Evolutionary conservation across 225 moss, liverwort and hornwort species (phyloP).

Genomic region (Takakia lepidozioides): DNA sequence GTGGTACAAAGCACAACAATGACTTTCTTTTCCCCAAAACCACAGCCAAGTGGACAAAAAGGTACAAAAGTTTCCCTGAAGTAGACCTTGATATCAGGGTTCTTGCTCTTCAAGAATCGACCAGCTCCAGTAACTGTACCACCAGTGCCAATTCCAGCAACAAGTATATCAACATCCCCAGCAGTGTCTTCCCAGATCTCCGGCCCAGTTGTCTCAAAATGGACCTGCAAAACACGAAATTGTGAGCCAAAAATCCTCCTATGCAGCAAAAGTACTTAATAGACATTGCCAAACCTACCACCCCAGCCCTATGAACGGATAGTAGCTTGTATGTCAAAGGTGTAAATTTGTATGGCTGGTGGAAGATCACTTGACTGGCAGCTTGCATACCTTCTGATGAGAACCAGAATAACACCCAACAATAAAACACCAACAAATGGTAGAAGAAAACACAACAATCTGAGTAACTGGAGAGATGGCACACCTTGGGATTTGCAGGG

Average conservation of each 20-base stretch:
- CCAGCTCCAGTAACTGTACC: slow-evolving; percentile 28
- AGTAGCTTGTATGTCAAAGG: no score
- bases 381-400: no score
- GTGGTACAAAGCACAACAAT: not conserved
- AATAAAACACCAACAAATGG: no score
- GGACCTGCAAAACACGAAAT: slow-evolving; percentile 12
- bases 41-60: no score
- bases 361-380: no score
- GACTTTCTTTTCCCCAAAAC: no score
- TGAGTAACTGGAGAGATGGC: not conserved
- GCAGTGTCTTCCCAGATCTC: slow-evolving; percentile 42
- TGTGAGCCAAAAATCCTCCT: no score
- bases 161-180: slow-evolving; percentile 27
- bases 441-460: not conserved
- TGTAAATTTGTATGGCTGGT: no score
- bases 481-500: slow-evolving; percentile 29
- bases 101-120: slow-evolving; percentile 24
- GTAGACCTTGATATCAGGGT: slow-evolving; percentile 19
- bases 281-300: slow-evolving; percentile 1
- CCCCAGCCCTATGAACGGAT: no score
- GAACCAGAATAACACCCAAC: not conserved
- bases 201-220: slow-evolving; percentile 41
- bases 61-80: no score
- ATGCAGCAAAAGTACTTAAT: no score
- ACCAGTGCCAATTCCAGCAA: slow-evolving; percentile 37